Conservation (phyloP, 176 grass and related monocot genomes). For the Rhynchospora breviuscula region DNA sequence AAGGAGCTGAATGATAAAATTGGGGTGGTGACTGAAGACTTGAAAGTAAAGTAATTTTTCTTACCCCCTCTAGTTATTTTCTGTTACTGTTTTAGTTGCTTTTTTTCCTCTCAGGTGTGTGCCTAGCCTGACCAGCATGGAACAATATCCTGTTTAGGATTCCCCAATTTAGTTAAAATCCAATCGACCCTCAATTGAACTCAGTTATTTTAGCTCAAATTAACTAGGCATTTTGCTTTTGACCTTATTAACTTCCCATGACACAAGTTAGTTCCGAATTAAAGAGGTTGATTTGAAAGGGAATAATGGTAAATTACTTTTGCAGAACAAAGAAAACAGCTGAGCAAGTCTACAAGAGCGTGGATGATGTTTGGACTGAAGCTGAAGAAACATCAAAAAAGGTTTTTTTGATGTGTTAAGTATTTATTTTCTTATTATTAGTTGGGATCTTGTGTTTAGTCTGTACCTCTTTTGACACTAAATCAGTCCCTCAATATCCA, state of each 20-base stretch:
- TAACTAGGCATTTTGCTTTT: neutral
- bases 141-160: neutral
- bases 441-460: neutral
- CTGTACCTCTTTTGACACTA: neutral
- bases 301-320: neutral
- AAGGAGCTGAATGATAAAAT: slow-evolving; percentile 87
- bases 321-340: slow-evolving; percentile 55
- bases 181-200: neutral
- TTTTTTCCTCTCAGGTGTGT: neutral
- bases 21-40: slow-evolving; percentile 81
- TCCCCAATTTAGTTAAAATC: neutral
- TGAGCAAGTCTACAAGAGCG: slow-evolving; percentile 67
- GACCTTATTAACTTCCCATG: neutral
- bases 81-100: neutral
- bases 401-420: slow-evolving; percentile 28
- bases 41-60: slow-evolving; percentile 77
- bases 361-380: slow-evolving; percentile 76
- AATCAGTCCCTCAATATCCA: too few relatives aligned
- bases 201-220: neutral
- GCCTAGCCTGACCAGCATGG: neutral
- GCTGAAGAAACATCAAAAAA: slow-evolving; percentile 89
- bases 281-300: neutral
- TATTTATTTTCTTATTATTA: neutral
- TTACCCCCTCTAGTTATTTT: slow-evolving; percentile 15
- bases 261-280: neutral